Evolutionary conservation across 306 rosid species (phyloP).

Genomic region (Leucaena leucocephala): DNA sequence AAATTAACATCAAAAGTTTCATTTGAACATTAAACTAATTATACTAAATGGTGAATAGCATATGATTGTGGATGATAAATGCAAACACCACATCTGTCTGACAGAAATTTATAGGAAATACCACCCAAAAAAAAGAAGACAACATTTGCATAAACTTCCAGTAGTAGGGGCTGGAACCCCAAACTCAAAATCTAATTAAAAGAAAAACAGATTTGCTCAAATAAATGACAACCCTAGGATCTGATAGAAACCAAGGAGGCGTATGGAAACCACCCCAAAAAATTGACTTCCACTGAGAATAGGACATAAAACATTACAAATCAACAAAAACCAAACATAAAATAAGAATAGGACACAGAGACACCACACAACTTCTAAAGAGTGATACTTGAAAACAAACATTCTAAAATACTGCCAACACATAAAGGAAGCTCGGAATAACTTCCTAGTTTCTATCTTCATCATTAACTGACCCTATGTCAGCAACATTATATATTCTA

Average conservation of each 20-base stretch:
- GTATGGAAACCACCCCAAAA: neutral
- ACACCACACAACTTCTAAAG: neutral
- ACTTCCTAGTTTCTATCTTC: neutral
- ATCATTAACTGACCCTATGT: neutral
- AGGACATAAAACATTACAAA: too few species aligned
- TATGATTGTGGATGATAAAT: neutral
- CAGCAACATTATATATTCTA: neutral
- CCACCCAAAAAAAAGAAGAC: neutral
- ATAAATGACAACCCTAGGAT: too few species aligned
- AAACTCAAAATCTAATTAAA: neutral
- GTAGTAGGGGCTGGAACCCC: constrained; percentile 1
- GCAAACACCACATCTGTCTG: neutral
- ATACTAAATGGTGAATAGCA: constrained; percentile 4
- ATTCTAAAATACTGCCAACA: neutral
- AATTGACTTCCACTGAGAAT: neutral
- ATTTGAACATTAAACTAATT: constrained; percentile 2
- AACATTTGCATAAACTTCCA: neutral
- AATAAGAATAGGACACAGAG: too few species aligned
- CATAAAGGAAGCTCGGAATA: neutral
- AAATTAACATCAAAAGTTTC: constrained; percentile 18
- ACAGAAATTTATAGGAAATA: neutral
- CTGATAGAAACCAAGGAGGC: neutral
- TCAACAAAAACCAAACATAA: too few species aligned
- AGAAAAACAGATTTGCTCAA: neutral
- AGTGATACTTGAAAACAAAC: neutral